Evolutionary conservation across 257 asterid species (phyloP), one percentile per base, ranked within the genome.

Genomic region (Verbena officinalis): DNA sequence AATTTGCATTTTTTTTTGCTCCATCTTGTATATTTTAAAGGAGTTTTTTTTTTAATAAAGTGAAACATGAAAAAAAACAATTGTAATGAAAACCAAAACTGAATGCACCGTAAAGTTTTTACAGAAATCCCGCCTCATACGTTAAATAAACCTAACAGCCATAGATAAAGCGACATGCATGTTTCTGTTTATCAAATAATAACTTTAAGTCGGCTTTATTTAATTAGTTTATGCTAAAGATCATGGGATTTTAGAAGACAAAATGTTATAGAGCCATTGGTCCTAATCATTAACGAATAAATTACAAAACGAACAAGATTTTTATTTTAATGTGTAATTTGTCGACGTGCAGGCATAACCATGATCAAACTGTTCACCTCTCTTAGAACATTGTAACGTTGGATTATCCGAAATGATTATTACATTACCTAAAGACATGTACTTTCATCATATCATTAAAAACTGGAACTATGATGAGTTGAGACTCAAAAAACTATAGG

Each of bases 291-390:
- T 46, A 48, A 23, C 50, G 17, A 43, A 20, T 59, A 65, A 65
- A 14, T 65, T 39, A 63, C 63, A 11, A 40, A 38, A 31, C 14
- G 36, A 55, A 55, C 7, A 12, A 12, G 3, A 13, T 12, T 19
- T 62, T 4, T 7, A 22, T 46, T 8, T 20, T 65, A 57, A 23
- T 19, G 24, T 20, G 38, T 21, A 33, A 34, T 40, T 39, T 14
- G 30, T 62, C 73, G 78, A 66, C 78, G 70, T 73, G 78, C 74
- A 68, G 58, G 75, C 72, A 69, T 62, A 43, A 31, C 56, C 65
- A 39, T 46, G 11, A 9, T 57, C 55, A 53, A 45, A 33, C 38
- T 36, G 61, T 52, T 70, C 9, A 9, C 58, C 27, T 69, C 11
- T 40, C 43, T 15, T 70, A 42, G 46, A 24, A 64, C 43, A 64